Evolutionary conservation across 768 basidiomycete genomes (phyloP), one percentile per base, ranked within the genome.

Genomic region (Collybia sordida): DNA sequence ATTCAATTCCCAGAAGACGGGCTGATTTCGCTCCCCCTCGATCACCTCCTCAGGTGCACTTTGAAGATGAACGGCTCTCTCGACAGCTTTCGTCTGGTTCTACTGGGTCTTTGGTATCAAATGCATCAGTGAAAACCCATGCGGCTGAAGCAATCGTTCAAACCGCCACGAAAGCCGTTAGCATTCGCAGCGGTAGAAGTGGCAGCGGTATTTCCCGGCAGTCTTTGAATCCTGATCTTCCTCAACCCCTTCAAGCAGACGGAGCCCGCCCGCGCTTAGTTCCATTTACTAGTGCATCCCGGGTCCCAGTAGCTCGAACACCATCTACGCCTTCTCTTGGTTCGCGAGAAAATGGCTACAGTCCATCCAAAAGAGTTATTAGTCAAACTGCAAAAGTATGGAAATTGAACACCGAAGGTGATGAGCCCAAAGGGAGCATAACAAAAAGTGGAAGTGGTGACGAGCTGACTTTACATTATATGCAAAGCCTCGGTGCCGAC

Each of bases 391-490:
- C 83, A 8, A 80, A 79, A 52, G 81, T 88, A 18, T 77, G 64
- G 60, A 66, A 64, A 44, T 53, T 49, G 17, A 47, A 51, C 6
- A 21, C 38, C 4, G 25, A 18, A 12, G 38, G 35, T 6, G n/a
- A 46, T 6, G 55, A 61, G 35, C 51, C 56, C 17, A 57, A 51
- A 35, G 60, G 53, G 23, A 55, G 45, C 31, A 27, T 64, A 48
- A 71, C 55, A 59, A 70, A 62, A 40, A 71, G 68, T 51, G 68
- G 65, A 34, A 81, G 78, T 58, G 73, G 71, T 22, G 88, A 90
- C 61, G 88, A 87, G 44, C 74, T 90, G 21, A 85, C 86, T 6
- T 74, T 88, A 55, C 83, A 82, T 56, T 90, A 88, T 57, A 83
- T 90, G 34, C 80, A 79, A 44, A 78, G 85, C 12, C 72, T 89